Conservation (phyloP, 495 filamentous ascomycete genomes). For the Penicillium bialowiezense region DNA sequence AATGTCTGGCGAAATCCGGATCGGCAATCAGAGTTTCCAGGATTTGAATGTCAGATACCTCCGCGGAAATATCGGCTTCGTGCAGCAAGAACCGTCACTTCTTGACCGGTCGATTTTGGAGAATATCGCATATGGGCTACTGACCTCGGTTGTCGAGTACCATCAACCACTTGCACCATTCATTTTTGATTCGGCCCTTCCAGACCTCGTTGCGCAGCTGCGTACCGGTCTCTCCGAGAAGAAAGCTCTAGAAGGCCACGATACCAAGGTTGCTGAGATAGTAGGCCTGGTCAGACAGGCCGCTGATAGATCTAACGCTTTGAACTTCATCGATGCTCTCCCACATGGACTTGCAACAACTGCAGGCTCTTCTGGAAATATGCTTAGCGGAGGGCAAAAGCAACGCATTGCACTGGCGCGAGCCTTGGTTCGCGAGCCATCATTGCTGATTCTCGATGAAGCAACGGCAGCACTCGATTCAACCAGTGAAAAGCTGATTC, state of each 20-base stretch:
- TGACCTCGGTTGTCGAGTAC: conserved; percentile 43
- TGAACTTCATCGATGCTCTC: conserved; percentile 44
- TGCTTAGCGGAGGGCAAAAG: conserved; percentile 59
- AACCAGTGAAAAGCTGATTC: conserved; percentile 47
- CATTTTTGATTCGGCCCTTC: conserved; percentile 28
- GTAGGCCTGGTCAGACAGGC: conserved; percentile 37
- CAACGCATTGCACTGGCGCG: conserved; percentile 65
- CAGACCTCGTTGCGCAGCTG: conserved; percentile 25
- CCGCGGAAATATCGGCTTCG: conserved; percentile 58
- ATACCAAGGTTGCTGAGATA: conserved; percentile 30
- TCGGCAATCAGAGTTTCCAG: conserved; percentile 51
- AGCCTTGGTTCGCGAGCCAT: conserved; percentile 69
- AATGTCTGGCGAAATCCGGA: conserved; percentile 34
- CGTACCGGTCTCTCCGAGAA: conserved; percentile 24
- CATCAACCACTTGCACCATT: conserved; percentile 35
- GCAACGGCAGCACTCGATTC: conserved; percentile 62
- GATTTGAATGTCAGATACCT: conserved; percentile 55
- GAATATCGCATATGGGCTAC: conserved; percentile 63
- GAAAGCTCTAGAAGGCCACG: conserved; percentile 13
- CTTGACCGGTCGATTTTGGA: conserved; percentile 63
- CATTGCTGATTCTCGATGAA: conserved; percentile 76
- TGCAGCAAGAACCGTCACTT: conserved; percentile 64
- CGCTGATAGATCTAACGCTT: conserved; percentile 34
- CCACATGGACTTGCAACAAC: conserved; percentile 48
- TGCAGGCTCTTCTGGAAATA: conserved; percentile 51